Base-by-base conservation (phyloP, 1,284 basidiomycete species). In the Cryptococcus jaspeensis region DNA sequence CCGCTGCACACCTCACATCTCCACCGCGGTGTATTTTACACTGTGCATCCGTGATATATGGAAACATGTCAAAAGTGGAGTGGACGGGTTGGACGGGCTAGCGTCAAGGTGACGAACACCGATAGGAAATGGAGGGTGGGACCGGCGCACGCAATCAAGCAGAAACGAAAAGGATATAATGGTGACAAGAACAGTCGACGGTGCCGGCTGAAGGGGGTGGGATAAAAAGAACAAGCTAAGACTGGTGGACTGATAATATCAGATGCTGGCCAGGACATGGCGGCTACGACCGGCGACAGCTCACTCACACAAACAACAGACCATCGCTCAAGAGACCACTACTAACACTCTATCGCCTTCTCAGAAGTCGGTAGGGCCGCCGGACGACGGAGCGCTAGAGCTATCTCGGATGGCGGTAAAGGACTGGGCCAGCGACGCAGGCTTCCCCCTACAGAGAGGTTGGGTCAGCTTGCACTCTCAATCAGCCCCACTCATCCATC, bases 401-500 rank as follows among this genome's bases (percentile, higher is more conserved):
- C 44, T 53, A 28, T 65, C 65, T n/a, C 69, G 55, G 13, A 66
- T 41, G 16, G 65, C 67, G 5, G 60, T 54, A 41, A 71, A 69
- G 13, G 61, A 62, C 35, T 66, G 62, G 32, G 66, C 62, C 41
- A 72, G 61, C n/a, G 68, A 67, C 13, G 66, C 68, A 18, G 70
- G 66, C 53, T 69, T 72, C 49, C 56, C 64, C 47, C 65, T 67
- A 23, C 39, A 37, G 15, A 28, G 44, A 12, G 15, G 28, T 5
- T 32, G 28, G 4, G 50, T 64, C 57, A 65, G 61, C 56, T n/a
- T 38, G 20, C n/a, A n/a, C n/a, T n/a, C n/a, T n/a, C n/a, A n/a
- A n/a, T n/a, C 2, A 36, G 23, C 18, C 6, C 18, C 8, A 23
- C 18, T 38, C 12, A 18, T n/a, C n/a, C 23, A 22, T 35, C 12